Conservation (phyloP, 1,284 basidiomycete genomes). For the Pascua sp. region DNA sequence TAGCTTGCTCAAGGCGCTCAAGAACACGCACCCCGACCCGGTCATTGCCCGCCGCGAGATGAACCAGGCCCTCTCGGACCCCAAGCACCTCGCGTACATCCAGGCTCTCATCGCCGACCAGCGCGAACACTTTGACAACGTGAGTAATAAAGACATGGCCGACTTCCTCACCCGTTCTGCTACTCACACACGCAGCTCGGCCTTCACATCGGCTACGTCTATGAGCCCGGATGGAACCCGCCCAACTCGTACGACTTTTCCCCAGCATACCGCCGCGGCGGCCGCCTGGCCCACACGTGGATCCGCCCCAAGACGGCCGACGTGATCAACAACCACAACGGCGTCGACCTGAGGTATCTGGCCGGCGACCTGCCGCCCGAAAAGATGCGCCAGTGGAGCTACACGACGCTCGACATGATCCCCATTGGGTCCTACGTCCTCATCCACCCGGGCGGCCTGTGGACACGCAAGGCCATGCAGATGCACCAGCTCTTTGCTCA, state of each 20-base stretch:
- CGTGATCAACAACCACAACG: slow-evolving; percentile 3
- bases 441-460: slow-evolving; percentile 11
- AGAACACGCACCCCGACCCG: slow-evolving; percentile 19
- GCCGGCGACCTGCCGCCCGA: slow-evolving; percentile 11
- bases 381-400: slow-evolving; percentile 17
- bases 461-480: slow-evolving; percentile 10
- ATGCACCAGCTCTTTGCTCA: slow-evolving; percentile 6
- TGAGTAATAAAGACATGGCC: slow-evolving; percentile 3
- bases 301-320: slow-evolving; percentile 7
- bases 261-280: slow-evolving; percentile 20
- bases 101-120: slow-evolving; percentile 21
- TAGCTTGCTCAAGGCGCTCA: slow-evolving; percentile 24
- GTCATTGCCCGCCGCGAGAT: slow-evolving; percentile 16
- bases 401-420: slow-evolving; percentile 20
- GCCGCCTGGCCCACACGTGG: slow-evolving; percentile 24
- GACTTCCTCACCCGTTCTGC: neutral
- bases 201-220: slow-evolving; percentile 29
- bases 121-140: slow-evolving; percentile 28
- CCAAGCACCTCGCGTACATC: slow-evolving; percentile 15
- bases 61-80: slow-evolving; percentile 19
- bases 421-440: slow-evolving; percentile 11
- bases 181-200: slow-evolving; percentile 10
- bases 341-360: slow-evolving; percentile 24
- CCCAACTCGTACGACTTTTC: slow-evolving; percentile 11
- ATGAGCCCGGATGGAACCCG: slow-evolving; percentile 17